A percentile compares a stretch with the other conserved stretches of the same genome.
Conservation (phyloP, 129 eudicot genomes). For the Smallanthus sonchifolius region DNA sequence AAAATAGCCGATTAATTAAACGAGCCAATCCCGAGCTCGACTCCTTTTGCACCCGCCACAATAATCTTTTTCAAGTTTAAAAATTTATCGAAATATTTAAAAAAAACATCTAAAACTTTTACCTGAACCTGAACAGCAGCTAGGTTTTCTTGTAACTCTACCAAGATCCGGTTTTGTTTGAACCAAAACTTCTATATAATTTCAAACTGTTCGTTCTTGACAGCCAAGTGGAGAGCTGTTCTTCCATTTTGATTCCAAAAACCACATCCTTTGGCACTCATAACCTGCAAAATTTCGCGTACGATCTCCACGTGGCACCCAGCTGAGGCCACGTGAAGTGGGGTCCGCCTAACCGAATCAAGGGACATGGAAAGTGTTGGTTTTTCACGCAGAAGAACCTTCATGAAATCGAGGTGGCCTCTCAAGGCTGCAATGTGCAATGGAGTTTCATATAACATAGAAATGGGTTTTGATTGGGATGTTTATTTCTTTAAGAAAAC, state of each 20-base stretch:
- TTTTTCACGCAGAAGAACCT: conserved; percentile 2
- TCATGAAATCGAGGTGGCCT: conserved; percentile 27
- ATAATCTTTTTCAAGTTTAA: too few species aligned
- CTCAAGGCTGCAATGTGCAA: conserved; percentile 25
- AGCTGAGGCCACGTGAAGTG: conserved; percentile 27
- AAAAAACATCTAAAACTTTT: background rate
- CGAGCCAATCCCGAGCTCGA: too few species aligned
- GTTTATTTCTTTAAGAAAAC: background rate
- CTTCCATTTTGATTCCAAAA: conserved; percentile 22
- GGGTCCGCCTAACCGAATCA: conserved; percentile 10
- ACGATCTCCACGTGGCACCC: conserved; percentile 22
- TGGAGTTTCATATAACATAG: conserved; percentile 19
- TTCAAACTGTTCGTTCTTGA: conserved; percentile 18
- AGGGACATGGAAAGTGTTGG: conserved; percentile 22
- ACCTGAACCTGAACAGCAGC: background rate
- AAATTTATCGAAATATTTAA: too few species aligned
- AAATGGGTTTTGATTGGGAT: too few species aligned
- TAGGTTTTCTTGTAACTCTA: background rate
- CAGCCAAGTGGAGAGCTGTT: conserved; percentile 24
- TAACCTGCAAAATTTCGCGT: conserved; percentile 12
- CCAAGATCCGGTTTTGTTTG: background rate
- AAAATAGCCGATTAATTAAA: too few species aligned
- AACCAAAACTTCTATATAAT: conserved; percentile 1
- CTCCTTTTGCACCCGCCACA: too few species aligned
- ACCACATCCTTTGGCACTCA: conserved; percentile 9